Percentiles rank a stretch among this genome's conserved stretches.
phyloP scores from a whole-genome alignment of 331 rosid species.

The Malus hybrid region DNA sequence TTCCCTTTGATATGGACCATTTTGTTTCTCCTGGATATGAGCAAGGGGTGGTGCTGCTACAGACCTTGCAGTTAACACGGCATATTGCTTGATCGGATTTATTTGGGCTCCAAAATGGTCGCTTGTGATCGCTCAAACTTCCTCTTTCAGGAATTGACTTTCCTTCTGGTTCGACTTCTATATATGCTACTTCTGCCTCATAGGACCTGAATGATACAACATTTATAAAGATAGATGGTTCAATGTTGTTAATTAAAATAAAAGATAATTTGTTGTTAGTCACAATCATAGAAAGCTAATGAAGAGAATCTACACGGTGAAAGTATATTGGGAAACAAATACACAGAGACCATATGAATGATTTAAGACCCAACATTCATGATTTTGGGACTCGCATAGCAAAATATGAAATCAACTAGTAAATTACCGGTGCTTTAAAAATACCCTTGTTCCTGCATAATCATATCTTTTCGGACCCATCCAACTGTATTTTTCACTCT shows the following conservation, averaged over 20 bases:
- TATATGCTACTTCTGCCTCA: constrained; percentile 76
- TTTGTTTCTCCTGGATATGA: constrained; percentile 36
- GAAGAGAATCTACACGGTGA: not conserved
- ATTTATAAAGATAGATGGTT: not conserved
- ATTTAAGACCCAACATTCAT: not conserved
- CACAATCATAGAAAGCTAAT: not conserved
- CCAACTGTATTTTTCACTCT: constrained; percentile 95
- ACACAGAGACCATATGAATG: not conserved
- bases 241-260: not conserved
- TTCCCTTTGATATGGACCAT: constrained; percentile 77
- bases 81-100: constrained; percentile 47
- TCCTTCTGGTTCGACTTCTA: constrained; percentile 55
- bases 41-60: constrained; percentile 39
- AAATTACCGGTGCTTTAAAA: constrained; percentile 71
- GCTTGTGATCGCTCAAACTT: constrained; percentile 13
- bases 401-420: not conserved
- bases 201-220: constrained; percentile 54
- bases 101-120: constrained; percentile 22
- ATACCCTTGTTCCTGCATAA: constrained; percentile 86
- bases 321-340: not conserved
- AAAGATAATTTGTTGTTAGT: not conserved
- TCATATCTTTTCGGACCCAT: constrained; percentile 96
- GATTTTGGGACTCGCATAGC: not conserved
- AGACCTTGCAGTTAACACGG: constrained; percentile 63
- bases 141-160: constrained; percentile 30